Evolutionary conservation across 2,329 filamentous ascomycete species (phyloP).

Genomic region (Pestalotiopsis sp.): DNA sequence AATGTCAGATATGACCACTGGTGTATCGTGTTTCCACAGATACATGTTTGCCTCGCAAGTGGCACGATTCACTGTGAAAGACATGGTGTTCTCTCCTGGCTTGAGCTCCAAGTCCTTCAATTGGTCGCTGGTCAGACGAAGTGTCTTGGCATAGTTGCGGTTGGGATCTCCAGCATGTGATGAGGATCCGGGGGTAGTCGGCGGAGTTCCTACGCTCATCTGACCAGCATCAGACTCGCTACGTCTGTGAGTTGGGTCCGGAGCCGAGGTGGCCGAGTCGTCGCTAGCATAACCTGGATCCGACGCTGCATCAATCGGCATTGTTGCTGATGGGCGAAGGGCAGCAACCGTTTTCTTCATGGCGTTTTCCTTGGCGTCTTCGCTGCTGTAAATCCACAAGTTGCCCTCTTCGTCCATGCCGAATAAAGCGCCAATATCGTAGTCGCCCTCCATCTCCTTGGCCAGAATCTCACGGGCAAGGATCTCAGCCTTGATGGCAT

Average conservation of each 20-base stretch:
- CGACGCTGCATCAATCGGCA: conserved; percentile 78
- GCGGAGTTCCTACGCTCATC: conserved; percentile 62
- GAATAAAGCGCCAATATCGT: conserved; percentile 94
- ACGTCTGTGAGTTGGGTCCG: conserved; percentile 55
- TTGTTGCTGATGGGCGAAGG: conserved; percentile 42
- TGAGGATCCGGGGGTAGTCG: conserved; percentile 69
- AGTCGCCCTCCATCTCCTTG: conserved; percentile 91
- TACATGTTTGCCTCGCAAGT: conserved; percentile 94
- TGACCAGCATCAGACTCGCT: conserved; percentile 68
- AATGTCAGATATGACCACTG: conserved; percentile 97
- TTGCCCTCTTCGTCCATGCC: conserved; percentile 95
- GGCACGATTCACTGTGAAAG: conserved; percentile 93
- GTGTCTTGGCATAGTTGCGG: conserved; percentile 93
- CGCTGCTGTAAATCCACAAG: conserved; percentile 99
- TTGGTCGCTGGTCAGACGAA: conserved; percentile 93
- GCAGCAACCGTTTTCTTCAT: conserved; percentile 64
- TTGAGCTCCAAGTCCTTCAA: conserved; percentile 83
- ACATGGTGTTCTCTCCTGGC: conserved; percentile 88
- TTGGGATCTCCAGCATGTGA: conserved; percentile 64
- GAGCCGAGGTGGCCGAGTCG: conserved; percentile 60
- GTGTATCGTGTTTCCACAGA: conserved; percentile 87
- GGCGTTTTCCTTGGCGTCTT: conserved; percentile 91
- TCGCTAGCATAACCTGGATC: conserved; percentile 97
- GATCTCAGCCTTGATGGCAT: conserved; percentile 89
- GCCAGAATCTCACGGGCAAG: conserved; percentile 89